phyloP scores from a whole-genome alignment of 73 alveolate species.

The Paramecium tetraurelia region DNA sequence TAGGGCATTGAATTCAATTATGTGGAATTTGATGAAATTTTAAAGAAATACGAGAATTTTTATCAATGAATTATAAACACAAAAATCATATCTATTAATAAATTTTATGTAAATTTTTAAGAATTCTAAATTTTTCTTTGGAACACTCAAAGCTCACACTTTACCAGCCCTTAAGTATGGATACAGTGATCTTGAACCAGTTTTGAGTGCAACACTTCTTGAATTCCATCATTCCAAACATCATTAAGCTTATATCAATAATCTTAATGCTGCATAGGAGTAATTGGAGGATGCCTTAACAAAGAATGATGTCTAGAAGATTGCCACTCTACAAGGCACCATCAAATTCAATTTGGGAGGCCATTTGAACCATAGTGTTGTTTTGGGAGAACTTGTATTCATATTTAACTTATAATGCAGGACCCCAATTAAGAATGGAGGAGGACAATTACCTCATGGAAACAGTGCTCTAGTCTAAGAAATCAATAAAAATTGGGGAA shows the following conservation, averaged over 20 bases:
- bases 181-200: conserved; percentile 79
- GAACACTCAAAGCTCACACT: conserved; percentile 2
- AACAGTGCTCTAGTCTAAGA: conserved; percentile 67
- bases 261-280: conserved; percentile 73
- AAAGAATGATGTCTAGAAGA: conserved; percentile 70
- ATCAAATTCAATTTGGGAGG: conserved; percentile 86
- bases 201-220: conserved; percentile 74
- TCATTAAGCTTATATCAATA: conserved; percentile 84
- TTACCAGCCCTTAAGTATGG: conserved; percentile 57
- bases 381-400: conserved; percentile 81
- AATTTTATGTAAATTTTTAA: neutral
- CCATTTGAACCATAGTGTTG: conserved; percentile 83
- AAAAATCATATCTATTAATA: neutral
- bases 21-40: conserved; percentile 77
- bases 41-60: conserved; percentile 58
- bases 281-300: conserved; percentile 77
- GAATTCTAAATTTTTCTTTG: neutral
- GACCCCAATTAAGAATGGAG: conserved; percentile 82
- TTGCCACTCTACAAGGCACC: conserved; percentile 67
- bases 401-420: neutral
- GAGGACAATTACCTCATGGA: conserved; percentile 77
- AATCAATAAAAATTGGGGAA: conserved; percentile 80
- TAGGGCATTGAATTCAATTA: conserved; percentile 88
- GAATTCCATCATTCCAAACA: conserved; percentile 88
- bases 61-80: conserved; percentile 17